Percentiles rank a stretch among this genome's conserved stretches.
Evolutionary conservation across 768 basidiomycete species (phyloP).

Genomic region (Termitomyces sp.): DNA sequence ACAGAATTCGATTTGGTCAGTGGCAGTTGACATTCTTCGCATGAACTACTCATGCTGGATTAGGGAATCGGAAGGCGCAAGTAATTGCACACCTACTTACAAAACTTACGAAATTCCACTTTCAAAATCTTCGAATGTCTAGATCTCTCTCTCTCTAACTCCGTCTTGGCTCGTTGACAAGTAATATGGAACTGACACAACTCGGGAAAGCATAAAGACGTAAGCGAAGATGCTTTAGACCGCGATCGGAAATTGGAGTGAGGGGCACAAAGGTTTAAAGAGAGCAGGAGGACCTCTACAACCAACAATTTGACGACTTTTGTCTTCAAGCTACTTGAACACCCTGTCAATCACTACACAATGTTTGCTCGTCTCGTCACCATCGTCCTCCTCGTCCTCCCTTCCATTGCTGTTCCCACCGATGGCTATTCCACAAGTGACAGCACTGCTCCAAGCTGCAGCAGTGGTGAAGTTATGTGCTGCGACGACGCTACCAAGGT

Average conservation of each 20-base stretch:
- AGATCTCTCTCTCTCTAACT: not conserved
- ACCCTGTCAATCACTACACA: not conserved
- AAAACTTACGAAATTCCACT: too few relatives aligned
- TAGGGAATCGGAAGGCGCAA: too few relatives aligned
- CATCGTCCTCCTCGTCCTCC: not conserved
- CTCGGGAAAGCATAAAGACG: not conserved
- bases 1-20: too few relatives aligned
- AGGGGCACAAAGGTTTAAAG: not conserved
- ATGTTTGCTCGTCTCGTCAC: conserved; percentile 3
- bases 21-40: too few relatives aligned
- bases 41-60: too few relatives aligned
- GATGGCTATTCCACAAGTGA: too few relatives aligned
- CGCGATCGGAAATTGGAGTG: not conserved
- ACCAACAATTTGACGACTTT: not conserved
- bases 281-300: not conserved
- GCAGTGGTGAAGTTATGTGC: not conserved
- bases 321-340: too few relatives aligned
- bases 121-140: too few relatives aligned
- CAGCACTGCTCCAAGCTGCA: not conserved
- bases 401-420: not conserved
- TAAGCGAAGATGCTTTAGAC: not conserved
- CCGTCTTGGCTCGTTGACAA: not conserved
- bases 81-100: too few relatives aligned
- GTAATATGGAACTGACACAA: not conserved
- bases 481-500: not conserved